phyloP scores from a whole-genome alignment of 1,284 basidiomycete genomes.

The Neonothopanus nambi region DNA sequence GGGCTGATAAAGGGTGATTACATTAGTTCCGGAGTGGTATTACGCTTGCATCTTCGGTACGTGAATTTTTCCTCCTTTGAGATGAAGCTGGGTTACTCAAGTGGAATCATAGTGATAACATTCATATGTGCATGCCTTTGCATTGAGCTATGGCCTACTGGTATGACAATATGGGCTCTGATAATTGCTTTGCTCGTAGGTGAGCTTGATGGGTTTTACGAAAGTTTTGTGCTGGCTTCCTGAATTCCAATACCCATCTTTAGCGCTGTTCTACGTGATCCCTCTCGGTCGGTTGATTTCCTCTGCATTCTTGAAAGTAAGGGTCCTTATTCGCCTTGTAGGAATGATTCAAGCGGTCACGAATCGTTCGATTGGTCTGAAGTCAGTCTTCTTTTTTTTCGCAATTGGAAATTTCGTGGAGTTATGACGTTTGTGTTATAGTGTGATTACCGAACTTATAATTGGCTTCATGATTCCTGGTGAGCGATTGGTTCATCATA shows the following conservation, averaged over 20 bases:
- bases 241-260: background rate
- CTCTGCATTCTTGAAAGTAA: background rate
- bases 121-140: constrained; percentile 53
- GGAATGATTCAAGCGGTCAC: constrained; percentile 71
- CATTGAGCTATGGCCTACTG: constrained; percentile 46
- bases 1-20: background rate
- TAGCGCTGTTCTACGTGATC: constrained; percentile 9
- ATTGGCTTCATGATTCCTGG: constrained; percentile 16
- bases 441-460: constrained; percentile 59
- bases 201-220: constrained; percentile 24
- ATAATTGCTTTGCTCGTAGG: constrained; percentile 49
- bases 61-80: constrained; percentile 15
- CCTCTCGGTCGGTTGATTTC: constrained; percentile 10
- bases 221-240: constrained; percentile 11
- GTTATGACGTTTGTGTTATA: background rate
- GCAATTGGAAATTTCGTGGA: background rate
- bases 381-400: constrained; percentile 19
- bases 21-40: constrained; percentile 78
- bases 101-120: constrained; percentile 36
- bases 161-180: constrained; percentile 28
- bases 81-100: background rate
- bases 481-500: background rate
- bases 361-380: constrained; percentile 63
- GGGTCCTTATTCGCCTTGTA: constrained; percentile 58
- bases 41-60: constrained; percentile 52